Percentiles rank a stretch among this genome's conserved stretches.
phyloP scores from a whole-genome alignment of 495 filamentous ascomycete genomes.

The Penicillium odoratum region DNA sequence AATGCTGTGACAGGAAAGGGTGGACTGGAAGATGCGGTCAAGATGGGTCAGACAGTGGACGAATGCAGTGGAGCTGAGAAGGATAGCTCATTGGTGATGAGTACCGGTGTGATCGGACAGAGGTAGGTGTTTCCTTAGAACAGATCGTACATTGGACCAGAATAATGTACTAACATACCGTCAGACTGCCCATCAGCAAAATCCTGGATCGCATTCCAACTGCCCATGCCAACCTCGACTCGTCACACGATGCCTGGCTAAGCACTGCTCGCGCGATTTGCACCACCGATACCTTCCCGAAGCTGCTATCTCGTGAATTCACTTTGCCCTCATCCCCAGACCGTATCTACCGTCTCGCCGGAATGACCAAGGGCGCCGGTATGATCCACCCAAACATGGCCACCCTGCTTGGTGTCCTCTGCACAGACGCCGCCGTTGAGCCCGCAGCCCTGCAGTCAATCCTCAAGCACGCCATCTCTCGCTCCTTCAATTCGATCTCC shows the following conservation, averaged over 20 bases:
- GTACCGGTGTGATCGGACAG: conserved; percentile 97
- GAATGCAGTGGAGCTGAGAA: conserved; percentile 61
- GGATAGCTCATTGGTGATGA: conserved; percentile 86
- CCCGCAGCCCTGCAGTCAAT: conserved; percentile 64
- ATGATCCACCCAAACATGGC: conserved; percentile 99
- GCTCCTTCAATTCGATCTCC: conserved; percentile 95
- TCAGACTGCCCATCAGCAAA: conserved; percentile 83
- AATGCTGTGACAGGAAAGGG: conserved; percentile 96
- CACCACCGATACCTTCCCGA: conserved; percentile 99
- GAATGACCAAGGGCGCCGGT: conserved; percentile 97
- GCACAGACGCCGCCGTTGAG: conserved; percentile 85
- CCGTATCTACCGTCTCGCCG: conserved; percentile 76
- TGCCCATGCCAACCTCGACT: conserved; percentile 66
- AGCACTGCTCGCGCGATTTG: conserved; percentile 88
- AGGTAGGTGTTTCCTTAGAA: conserved; percentile 46
- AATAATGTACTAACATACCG: neutral
- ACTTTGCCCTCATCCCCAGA: conserved; percentile 76
- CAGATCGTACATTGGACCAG: neutral
- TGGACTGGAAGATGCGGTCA: conserved; percentile 82
- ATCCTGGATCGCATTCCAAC: conserved; percentile 80
- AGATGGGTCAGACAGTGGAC: conserved; percentile 80
- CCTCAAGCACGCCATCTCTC: conserved; percentile 73
- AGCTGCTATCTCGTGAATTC: conserved; percentile 84
- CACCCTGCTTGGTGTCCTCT: conserved; percentile 89
- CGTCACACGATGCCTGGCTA: conserved; percentile 83